A percentile compares a stretch with the other conserved stretches of the same genome.
These are phyloP conservation scores for Fraxinus excelsior DNA, from an alignment of 257 asterid genomes.

Conservation along the genomic window DNA sequence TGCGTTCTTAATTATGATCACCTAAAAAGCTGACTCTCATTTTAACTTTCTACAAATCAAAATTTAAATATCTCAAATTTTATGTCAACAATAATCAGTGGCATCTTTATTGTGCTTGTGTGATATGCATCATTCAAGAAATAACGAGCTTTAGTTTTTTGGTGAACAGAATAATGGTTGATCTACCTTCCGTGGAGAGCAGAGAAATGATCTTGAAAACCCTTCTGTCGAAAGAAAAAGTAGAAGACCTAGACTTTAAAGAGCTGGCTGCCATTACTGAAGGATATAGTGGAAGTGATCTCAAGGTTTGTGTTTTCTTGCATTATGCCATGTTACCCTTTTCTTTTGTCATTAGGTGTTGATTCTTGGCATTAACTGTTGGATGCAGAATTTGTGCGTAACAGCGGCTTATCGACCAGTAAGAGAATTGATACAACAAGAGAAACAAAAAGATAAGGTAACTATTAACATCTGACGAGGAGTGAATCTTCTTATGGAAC, in stretches of 20 bases:
- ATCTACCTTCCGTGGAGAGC: slow-evolving; percentile 78
- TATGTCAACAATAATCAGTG: too few species aligned
- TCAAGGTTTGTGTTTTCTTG: slow-evolving; percentile 61
- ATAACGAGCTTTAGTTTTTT: not conserved
- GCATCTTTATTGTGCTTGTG: too few species aligned
- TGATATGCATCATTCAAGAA: too few species aligned
- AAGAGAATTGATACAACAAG: slow-evolving; percentile 79
- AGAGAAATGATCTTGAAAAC: slow-evolving; percentile 91
- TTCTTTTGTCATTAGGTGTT: too few species aligned
- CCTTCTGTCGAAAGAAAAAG: slow-evolving; percentile 80
- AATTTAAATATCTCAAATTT: not conserved
- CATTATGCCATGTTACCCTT: too few species aligned
- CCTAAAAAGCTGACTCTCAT: not conserved
- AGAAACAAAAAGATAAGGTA: slow-evolving; percentile 72
- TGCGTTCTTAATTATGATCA: not conserved
- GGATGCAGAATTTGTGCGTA: slow-evolving; percentile 77
- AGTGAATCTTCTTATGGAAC: too few species aligned
- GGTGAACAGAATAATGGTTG: slow-evolving; percentile 85
- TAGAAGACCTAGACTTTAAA: slow-evolving; percentile 71
- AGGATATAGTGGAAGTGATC: slow-evolving; percentile 98
- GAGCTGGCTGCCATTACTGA: slow-evolving; percentile 86
- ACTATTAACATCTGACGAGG: not conserved
- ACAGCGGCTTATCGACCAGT: slow-evolving; percentile 98
- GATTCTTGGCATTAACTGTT: slow-evolving; percentile 27
- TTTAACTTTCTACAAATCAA: not conserved